These are phyloP conservation scores for Colletotrichum liriopes DNA, from an alignment of 2,329 filamentous ascomycete species.

Conservation along the genomic window DNA sequence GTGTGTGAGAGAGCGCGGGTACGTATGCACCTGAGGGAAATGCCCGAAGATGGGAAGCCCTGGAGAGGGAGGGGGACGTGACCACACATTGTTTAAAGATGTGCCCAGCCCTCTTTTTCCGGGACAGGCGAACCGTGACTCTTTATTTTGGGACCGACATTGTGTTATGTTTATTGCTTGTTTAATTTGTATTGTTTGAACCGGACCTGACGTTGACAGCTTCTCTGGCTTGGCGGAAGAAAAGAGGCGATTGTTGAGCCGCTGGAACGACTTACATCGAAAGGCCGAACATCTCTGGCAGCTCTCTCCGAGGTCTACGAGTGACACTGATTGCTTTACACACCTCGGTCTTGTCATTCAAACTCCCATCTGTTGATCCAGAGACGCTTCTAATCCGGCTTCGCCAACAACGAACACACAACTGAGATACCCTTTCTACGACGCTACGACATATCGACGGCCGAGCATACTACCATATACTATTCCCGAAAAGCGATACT, in stretches of 20 bases:
- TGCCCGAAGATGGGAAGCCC: not conserved
- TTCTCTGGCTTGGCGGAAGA: slow-evolving; percentile 13
- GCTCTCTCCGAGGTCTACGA: not conserved
- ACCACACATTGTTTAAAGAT: slow-evolving; percentile 35
- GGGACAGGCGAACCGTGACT: slow-evolving; percentile 9
- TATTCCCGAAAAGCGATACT: not conserved
- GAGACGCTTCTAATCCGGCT: not conserved
- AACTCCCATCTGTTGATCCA: too few relatives aligned
- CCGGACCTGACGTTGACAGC: slow-evolving; percentile 32
- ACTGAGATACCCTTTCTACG: slow-evolving; percentile 11
- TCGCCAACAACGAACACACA: slow-evolving; percentile 11
- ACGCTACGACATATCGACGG: not conserved
- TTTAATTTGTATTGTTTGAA: slow-evolving; percentile 42
- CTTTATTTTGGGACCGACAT: slow-evolving; percentile 29
- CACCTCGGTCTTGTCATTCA: not conserved
- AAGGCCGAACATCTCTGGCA: not conserved
- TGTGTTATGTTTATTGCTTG: slow-evolving; percentile 32
- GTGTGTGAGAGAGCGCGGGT: not conserved
- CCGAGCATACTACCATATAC: slow-evolving; percentile 3
- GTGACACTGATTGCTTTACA: not conserved
- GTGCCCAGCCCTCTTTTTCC: slow-evolving; percentile 5
- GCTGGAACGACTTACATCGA: slow-evolving; percentile 41
- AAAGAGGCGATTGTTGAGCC: slow-evolving; percentile 30
- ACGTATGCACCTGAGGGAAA: slow-evolving; percentile 1
- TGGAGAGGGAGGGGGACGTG: not conserved